Conservation (phyloP, 2,329 filamentous ascomycete genomes). For the Colletotrichum somersetense region DNA sequence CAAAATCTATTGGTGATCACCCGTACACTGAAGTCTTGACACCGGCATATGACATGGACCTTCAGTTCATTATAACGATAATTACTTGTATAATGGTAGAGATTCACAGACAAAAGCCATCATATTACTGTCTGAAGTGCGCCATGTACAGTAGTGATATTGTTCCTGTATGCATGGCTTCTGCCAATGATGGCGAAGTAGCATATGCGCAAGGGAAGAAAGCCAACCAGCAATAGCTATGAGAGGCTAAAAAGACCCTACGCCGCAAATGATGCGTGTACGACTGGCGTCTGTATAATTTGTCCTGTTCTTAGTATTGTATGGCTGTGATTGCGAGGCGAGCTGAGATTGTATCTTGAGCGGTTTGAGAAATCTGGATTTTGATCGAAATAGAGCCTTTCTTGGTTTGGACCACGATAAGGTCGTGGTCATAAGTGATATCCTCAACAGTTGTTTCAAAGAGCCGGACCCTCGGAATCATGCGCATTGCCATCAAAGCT, state of each 20-base stretch:
- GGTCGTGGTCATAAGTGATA: slow-evolving; percentile 48
- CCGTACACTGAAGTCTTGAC: background rate
- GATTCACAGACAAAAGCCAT: no score
- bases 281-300: background rate
- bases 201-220: background rate
- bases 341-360: background rate
- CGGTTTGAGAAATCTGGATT: slow-evolving; percentile 22
- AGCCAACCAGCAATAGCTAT: background rate
- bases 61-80: background rate
- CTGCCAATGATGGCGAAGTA: no score
- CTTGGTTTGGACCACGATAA: slow-evolving; percentile 45
- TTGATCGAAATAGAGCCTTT: slow-evolving; percentile 38
- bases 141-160: no score
- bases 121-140: no score
- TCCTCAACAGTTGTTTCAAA: slow-evolving; percentile 48
- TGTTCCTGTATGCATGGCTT: no score
- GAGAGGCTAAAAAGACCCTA: background rate
- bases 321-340: background rate
- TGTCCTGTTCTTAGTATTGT: no score
- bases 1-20: background rate
- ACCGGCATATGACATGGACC: background rate
- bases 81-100: no score
- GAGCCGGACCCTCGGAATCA: slow-evolving; percentile 47
- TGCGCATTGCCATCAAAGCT: slow-evolving; percentile 47
- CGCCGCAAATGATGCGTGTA: no score